phyloP scores from a whole-genome alignment of 1,139 yeast species.

The Blastobotrys illinoisensis region DNA sequence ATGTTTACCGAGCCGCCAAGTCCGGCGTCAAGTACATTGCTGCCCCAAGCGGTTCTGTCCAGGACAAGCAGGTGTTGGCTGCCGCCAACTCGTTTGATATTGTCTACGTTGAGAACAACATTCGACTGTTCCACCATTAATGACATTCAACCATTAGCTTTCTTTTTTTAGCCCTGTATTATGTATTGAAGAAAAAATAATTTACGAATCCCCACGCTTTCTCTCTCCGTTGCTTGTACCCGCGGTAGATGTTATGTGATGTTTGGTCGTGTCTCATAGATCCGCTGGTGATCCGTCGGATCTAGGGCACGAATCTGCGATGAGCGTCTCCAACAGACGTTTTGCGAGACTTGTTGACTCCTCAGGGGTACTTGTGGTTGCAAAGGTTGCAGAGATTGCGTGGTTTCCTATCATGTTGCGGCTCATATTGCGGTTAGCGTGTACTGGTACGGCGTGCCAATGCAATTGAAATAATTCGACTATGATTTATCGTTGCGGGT shows the following conservation, averaged over 20 bases:
- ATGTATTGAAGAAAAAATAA: not conserved
- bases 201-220: too few relatives aligned
- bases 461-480: not conserved
- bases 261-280: not conserved
- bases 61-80: conserved; percentile 92
- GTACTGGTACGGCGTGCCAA: too few relatives aligned
- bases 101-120: conserved; percentile 91
- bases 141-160: too few relatives aligned
- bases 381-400: too few relatives aligned
- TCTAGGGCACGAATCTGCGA: not conserved
- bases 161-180: not conserved
- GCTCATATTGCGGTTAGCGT: too few relatives aligned
- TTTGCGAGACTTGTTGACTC: not conserved
- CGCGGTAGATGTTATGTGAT: too few relatives aligned
- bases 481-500: not conserved
- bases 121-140: conserved; percentile 95
- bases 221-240: too few relatives aligned
- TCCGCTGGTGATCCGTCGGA: not conserved
- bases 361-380: not conserved
- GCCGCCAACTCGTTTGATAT: conserved; percentile 89
- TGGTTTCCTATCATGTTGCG: too few relatives aligned
- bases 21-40: conserved; percentile 94
- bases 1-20: conserved; percentile 94
- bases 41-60: conserved; percentile 96
- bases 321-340: not conserved